These are phyloP conservation scores for Dictyostelium purpureum DNA, from an alignment of 78 protist genomes.

Conservation along the genomic window DNA sequence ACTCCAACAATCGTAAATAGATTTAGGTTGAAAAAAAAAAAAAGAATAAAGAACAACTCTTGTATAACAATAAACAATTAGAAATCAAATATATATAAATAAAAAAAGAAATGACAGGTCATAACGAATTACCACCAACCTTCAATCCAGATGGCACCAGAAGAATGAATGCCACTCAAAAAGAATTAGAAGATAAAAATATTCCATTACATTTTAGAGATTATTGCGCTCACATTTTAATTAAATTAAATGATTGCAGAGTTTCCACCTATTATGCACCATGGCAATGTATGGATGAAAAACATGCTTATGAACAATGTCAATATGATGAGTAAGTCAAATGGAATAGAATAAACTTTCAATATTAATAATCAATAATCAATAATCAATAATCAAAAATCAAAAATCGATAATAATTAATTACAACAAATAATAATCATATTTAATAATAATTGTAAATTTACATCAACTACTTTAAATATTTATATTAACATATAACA, in stretches of 20 bases:
- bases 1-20: too few relatives aligned
- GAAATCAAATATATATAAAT: not conserved
- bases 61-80: too few relatives aligned
- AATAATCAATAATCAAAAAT: too few relatives aligned
- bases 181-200: slow-evolving; percentile 56
- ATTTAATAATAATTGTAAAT: too few relatives aligned
- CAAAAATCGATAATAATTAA: too few relatives aligned
- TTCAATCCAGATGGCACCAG: slow-evolving; percentile 25
- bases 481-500: too few relatives aligned
- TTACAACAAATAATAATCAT: too few relatives aligned
- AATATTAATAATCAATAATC: too few relatives aligned
- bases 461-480: too few relatives aligned
- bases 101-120: slow-evolving; percentile 1
- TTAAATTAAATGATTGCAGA: slow-evolving; percentile 89
- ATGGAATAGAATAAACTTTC: too few relatives aligned
- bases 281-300: slow-evolving; percentile 85
- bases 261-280: slow-evolving; percentile 57
- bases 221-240: slow-evolving; percentile 84
- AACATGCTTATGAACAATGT: slow-evolving; percentile 89
- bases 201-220: slow-evolving; percentile 81
- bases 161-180: slow-evolving; percentile 55
- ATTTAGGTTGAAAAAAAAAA: too few relatives aligned
- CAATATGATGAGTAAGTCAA: slow-evolving; percentile 86
- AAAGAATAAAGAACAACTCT: too few relatives aligned
- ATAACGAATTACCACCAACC: not conserved